A percentile compares a stretch with the other conserved stretches of the same genome.
Evolutionary conservation across 345 rosid genomes (phyloP).

Genomic region (Stellera chamaejasme): DNA sequence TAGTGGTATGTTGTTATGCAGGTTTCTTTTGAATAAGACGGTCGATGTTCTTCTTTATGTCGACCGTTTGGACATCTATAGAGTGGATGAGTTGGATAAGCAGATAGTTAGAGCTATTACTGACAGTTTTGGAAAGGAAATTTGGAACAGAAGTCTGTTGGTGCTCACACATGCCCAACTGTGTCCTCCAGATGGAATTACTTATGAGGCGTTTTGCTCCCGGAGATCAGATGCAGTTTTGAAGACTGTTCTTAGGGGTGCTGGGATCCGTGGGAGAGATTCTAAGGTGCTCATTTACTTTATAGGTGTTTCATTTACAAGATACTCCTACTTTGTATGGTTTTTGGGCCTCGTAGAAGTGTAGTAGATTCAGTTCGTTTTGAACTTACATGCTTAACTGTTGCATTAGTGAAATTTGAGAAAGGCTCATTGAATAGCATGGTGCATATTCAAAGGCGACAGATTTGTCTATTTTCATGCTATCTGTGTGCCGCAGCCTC

Average conservation of each 20-base stretch:
- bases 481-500: too few relatives aligned
- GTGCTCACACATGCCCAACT: slow-evolving; percentile 84
- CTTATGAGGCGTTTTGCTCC: slow-evolving; percentile 50
- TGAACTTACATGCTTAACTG: too few relatives aligned
- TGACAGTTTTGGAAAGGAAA: slow-evolving; percentile 67
- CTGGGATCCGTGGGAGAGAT: slow-evolving; percentile 19
- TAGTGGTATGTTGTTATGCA: slow-evolving; percentile 14
- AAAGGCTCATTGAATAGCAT: too few relatives aligned
- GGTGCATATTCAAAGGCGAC: too few relatives aligned
- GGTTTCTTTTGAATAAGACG: slow-evolving; percentile 74
- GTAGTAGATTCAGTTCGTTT: too few relatives aligned
- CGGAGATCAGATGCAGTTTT: slow-evolving; percentile 70
- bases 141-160: slow-evolving; percentile 70
- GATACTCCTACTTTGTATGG: too few relatives aligned
- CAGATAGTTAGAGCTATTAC: slow-evolving; percentile 65
- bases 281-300: slow-evolving; percentile 31
- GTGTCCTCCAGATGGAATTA: slow-evolving; percentile 70
- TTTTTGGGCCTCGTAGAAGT: too few relatives aligned
- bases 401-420: too few relatives aligned
- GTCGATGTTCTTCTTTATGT: slow-evolving; percentile 68
- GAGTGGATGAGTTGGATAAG: slow-evolving; percentile 86
- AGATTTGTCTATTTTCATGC: too few relatives aligned
- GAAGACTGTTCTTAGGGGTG: slow-evolving; percentile 45
- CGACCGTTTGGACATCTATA: slow-evolving; percentile 74
- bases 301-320: not conserved